Conservation (phyloP, 495 filamentous ascomycete genomes). For the Pyrenopolyporus hunteri region DNA sequence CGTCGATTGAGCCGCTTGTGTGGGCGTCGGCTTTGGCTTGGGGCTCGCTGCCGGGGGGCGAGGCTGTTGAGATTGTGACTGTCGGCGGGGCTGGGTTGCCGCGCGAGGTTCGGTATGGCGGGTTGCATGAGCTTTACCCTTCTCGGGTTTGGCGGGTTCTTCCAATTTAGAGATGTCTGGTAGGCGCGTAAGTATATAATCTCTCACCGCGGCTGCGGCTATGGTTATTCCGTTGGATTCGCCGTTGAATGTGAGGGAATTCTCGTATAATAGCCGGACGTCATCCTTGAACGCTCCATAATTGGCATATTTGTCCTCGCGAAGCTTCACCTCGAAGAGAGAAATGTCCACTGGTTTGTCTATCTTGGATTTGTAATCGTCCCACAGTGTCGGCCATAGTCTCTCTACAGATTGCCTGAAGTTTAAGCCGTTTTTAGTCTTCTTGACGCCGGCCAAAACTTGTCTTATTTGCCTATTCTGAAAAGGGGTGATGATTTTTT, state of each 20-base stretch:
- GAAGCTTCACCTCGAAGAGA: conserved; percentile 80
- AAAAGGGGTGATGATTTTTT: conserved; percentile 51
- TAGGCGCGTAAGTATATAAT: conserved; percentile 66
- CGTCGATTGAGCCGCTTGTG: conserved; percentile 30
- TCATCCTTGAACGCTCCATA: conserved; percentile 78
- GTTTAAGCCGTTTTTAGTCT: conserved; percentile 72
- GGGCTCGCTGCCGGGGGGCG: conserved; percentile 50
- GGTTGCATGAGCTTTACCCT: conserved; percentile 59
- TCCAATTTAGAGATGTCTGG: conserved; percentile 49
- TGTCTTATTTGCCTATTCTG: conserved; percentile 54
- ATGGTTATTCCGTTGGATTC: conserved; percentile 70
- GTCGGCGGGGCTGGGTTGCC: conserved; percentile 54
- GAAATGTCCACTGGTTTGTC: conserved; percentile 80
- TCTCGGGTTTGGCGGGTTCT: conserved; percentile 60
- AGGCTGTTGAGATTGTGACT: conserved; percentile 39
- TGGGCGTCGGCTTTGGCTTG: conserved; percentile 33
- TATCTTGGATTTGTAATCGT: conserved; percentile 75
- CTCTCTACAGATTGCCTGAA: conserved; percentile 75
- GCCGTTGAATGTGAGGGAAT: conserved; percentile 83
- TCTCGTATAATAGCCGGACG: conserved; percentile 74
- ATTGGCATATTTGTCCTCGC: conserved; percentile 61
- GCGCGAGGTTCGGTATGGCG: conserved; percentile 52
- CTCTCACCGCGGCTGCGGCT: conserved; percentile 64
- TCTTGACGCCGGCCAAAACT: conserved; percentile 74
- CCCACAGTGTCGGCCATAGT: conserved; percentile 56